A percentile compares a stretch with the other conserved stretches of the same genome.
phyloP scores from a whole-genome alignment of 305 asterid genomes.

The Salvia sclarea region DNA sequence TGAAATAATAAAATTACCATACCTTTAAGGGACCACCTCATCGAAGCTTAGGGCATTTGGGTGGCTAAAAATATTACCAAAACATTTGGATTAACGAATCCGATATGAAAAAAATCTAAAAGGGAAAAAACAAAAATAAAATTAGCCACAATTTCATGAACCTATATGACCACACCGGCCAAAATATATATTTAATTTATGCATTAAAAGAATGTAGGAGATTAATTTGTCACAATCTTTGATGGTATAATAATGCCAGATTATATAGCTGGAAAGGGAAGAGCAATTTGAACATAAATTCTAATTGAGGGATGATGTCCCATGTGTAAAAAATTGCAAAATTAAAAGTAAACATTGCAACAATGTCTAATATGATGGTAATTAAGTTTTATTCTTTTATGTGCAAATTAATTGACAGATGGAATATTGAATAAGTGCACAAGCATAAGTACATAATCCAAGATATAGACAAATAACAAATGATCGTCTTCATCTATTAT shows the following conservation, averaged over 20 bases:
- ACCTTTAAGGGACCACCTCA: too few relatives aligned
- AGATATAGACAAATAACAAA: conserved; percentile 16
- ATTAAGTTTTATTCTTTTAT: conserved; percentile 9
- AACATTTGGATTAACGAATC: neutral
- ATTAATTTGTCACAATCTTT: conserved; percentile 2
- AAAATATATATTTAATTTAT: neutral
- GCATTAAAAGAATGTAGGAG: neutral
- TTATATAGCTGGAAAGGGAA: conserved; percentile 15
- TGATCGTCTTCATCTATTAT: conserved; percentile 15
- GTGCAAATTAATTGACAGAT: conserved; percentile 7
- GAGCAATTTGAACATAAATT: conserved; percentile 15
- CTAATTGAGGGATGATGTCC: neutral
- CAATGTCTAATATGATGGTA: neutral
- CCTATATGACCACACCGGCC: neutral
- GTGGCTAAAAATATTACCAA: too few relatives aligned
- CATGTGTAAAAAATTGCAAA: conserved; percentile 13
- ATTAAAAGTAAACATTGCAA: neutral
- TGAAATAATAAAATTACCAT: too few relatives aligned
- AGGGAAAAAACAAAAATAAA: too few relatives aligned
- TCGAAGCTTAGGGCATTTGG: too few relatives aligned
- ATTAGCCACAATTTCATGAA: neutral
- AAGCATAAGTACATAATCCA: conserved; percentile 2
- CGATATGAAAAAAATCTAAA: neutral
- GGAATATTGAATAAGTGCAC: conserved; percentile 26
- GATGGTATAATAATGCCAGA: conserved; percentile 4